Percentiles rank a stretch among this genome's conserved stretches.
Conservation (phyloP, 768 basidiomycete genomes). For the Tricholoma flavovirens region DNA sequence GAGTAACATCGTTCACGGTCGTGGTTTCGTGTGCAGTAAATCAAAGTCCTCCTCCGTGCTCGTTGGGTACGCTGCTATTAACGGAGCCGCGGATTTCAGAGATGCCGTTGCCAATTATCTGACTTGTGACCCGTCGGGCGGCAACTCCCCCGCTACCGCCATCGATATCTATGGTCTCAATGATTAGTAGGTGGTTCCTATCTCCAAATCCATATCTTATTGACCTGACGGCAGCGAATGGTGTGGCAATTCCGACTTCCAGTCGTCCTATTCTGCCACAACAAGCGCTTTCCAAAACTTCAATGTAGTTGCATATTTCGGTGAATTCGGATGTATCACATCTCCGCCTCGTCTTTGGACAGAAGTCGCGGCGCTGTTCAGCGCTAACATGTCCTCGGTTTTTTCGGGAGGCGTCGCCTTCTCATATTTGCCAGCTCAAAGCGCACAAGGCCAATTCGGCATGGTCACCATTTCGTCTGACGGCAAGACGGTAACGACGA, state of each 20-base stretch:
- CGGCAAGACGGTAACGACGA: conserved; percentile 58
- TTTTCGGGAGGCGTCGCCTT: conserved; percentile 91
- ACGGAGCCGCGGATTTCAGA: conserved; percentile 60
- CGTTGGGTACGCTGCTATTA: conserved; percentile 83
- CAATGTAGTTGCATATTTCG: conserved; percentile 85
- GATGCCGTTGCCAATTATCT: conserved; percentile 72
- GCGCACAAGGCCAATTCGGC: conserved; percentile 71
- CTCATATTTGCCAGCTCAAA: conserved; percentile 82
- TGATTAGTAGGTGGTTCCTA: conserved; percentile 56
- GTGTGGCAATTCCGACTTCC: conserved; percentile 67
- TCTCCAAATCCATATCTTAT: background rate
- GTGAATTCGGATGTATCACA: conserved; percentile 77
- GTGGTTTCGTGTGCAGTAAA: conserved; percentile 32
- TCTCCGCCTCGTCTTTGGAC: conserved; percentile 67
- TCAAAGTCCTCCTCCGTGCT: conserved; percentile 61
- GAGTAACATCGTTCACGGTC: conserved; percentile 2
- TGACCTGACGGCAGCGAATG: conserved; percentile 51
- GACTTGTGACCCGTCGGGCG: conserved; percentile 58
- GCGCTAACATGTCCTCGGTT: conserved; percentile 63
- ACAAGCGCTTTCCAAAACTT: conserved; percentile 53
- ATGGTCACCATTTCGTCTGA: conserved; percentile 75
- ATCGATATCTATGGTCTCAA: conserved; percentile 89
- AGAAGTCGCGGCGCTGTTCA: conserved; percentile 70
- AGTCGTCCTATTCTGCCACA: conserved; percentile 48
- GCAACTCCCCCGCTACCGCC: conserved; percentile 50